Base-by-base conservation (phyloP, 139 green algal genomes). In the Chlorella sorokiniana region DNA sequence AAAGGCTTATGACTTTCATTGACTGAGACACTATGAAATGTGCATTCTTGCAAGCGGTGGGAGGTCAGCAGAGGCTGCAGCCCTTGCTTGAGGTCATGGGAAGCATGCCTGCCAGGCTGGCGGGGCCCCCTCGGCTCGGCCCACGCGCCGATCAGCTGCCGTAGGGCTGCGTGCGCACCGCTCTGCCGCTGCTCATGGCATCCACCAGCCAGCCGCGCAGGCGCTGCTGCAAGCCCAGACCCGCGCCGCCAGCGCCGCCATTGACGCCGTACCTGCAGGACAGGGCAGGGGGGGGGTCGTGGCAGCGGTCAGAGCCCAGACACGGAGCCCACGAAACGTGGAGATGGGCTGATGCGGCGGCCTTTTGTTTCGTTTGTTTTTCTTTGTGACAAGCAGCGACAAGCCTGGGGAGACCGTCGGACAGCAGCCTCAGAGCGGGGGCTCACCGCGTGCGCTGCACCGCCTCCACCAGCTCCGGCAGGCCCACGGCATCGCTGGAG, bases 391-490 rank as follows among this genome's bases (percentile, higher is more conserved):
- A 33, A n/a, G 56, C 48, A 56, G 48, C 48, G 56, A 6, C 56
- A 65, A 10, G 10, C 16, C 6, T 33, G 56, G 18, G 6, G 18
- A 29, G n/a, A 10, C n/a, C n/a, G 10, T 44, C 31, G n/a, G n/a
- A 42, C 64, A 20, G 0, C 31, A 29, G 1, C n/a, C 22, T 27
- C 3, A 35, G 35, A 25, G 8, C 52, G 10, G 18, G 29, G 31
- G 4, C 62, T 2, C 45, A 89, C 48, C 73, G 74, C 0, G 91
- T 96, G n/a, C 92, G 81, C 51, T 89, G 81, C 44, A 94, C 82
- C 1, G 90, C 94, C 69, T 90, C 86, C 23, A 95, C 79, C 83
- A 96, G 84, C 72, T 98, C 95, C 1, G 74, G 4, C 44, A 95
- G 59, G 1, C 70, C 85, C 68, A 97, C 88, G 1, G 81, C 42